Evolutionary conservation across 176 grass and related monocot genomes (phyloP), one percentile per base, ranked within the genome.

Genomic region (Calamus simplicifolius): DNA sequence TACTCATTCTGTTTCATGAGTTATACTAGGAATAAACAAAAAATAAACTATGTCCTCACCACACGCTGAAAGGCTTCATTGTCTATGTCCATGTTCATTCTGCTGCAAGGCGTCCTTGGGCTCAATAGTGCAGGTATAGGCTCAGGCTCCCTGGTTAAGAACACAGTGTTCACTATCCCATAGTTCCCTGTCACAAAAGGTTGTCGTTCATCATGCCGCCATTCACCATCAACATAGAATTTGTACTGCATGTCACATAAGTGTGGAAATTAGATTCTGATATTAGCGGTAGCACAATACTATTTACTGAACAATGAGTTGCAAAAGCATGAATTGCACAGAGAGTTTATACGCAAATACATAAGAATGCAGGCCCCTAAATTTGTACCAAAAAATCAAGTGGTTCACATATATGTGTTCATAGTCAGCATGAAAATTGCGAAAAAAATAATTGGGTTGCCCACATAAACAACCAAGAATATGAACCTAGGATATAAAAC

Each of bases 221-320:
- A 98, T 27, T 98, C 79, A 7, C 94, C 94, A 29, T 93, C 94
- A 69, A 98, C 94, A 79, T 28, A 89, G 55, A 98, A 98, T 63
- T 98, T 98, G 74, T 83, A 98, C 94, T 98, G 93, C 35, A 63
- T 12, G 60, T 66, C 25, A 72, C 27, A 76, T 50, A 73, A 19
- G 53, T 49, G 52, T 79, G 48, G 5, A 62, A 35, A 29, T 57
- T 49, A 23, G 4, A 21, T 53, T 54, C 48, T 38, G 27, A 30
- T 25, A 57, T 48, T 35, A 66, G 3, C 19, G 67, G 19, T 25
- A 6, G 16, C 2, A 55, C 16, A 13, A 35, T 35, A 64, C 14
- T 29, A 59, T 29, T 17, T n/a, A 17, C 27, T 2, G 29, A 35
- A 59, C 15, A 59, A 17, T 29, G 14, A 31, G 57, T 29, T 17